Evolutionary conservation across 2,329 filamentous ascomycete species (phyloP), one percentile per base, ranked within the genome.

Genomic region (Ophiostoma montium): DNA sequence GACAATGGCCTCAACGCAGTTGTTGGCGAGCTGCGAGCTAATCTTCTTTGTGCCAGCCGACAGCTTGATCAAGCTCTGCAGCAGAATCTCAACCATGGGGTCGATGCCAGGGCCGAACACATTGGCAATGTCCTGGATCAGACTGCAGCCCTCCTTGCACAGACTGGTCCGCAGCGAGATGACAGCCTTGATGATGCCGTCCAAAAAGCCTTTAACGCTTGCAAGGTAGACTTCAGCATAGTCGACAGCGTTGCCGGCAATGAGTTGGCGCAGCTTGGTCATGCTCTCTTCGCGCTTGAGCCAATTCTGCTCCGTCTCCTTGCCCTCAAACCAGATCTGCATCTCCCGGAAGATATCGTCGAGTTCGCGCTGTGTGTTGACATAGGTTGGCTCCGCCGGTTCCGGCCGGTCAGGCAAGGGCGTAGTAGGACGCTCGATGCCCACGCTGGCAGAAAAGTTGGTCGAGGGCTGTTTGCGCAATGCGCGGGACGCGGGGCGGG

Each of bases 1-100:
- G 54, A 96, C 76, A 47, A 98, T 81, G 18, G 74, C 78, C 56
- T 92, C 82, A n/a, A 95, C 81, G 0, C 85, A 86, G 15, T 70
- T 63, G 60, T 94, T 89, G 47, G 86, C 90, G 55, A 84, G 82
- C 59, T 94, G 82, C 1, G 87, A 87, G 50, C 78, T 81, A 57
- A 98, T 95, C 64, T 94, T 94, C 66, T 98, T 98, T 44, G 90
- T 94, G 21, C 81, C 82, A 10, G 82, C 86, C 56, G 84, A 89
- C 54, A 95, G 76, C 65, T 95, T 95, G 67, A 96, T 80, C 57
- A 95, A 78, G 27, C 79, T 83, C 60, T 95, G 88, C 66, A 96
- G 78, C 19, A 95, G 72, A 46, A 95, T 78, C 65, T 96, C 90
- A 8, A 92, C 83, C 80, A 94, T 85, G 11, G 83, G 76, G 59